A percentile compares a stretch with the other conserved stretches of the same genome.
Conservation (phyloP, 371 early-diverging fungal genomes). For the Apophysomyces variabilis region DNA sequence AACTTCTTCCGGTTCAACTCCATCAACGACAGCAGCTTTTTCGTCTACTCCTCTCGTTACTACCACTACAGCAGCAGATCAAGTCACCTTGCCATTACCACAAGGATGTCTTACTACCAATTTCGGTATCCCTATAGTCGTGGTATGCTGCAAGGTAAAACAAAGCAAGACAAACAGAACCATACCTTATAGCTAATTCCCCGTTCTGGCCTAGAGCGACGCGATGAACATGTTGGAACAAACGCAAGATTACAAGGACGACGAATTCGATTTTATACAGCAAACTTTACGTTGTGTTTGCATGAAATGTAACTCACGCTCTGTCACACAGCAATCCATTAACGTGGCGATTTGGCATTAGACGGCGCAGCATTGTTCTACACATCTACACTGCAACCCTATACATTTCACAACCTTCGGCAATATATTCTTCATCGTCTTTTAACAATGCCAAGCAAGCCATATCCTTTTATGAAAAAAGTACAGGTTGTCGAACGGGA, state of each 20-base stretch:
- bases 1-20: constrained; percentile 41
- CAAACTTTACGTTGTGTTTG: constrained; percentile 89
- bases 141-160: constrained; percentile 90
- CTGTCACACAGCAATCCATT: background rate
- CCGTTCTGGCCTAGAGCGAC: constrained; percentile 69
- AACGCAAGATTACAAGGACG: constrained; percentile 87
- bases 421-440: constrained; percentile 87
- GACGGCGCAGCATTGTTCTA: constrained; percentile 94
- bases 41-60: constrained; percentile 42
- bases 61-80: constrained; percentile 54
- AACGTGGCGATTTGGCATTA: constrained; percentile 30
- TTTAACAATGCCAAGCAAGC: constrained; percentile 46
- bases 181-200: background rate
- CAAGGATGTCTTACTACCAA: constrained; percentile 84
- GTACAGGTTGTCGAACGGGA: constrained; percentile 91
- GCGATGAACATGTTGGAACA: constrained; percentile 76
- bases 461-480: constrained; percentile 64
- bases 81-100: constrained; percentile 78
- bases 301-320: constrained; percentile 79
- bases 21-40: constrained; percentile 28
- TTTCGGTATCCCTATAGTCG: constrained; percentile 85
- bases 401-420: constrained; percentile 77
- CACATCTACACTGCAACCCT: constrained; percentile 81
- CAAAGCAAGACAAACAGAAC: background rate
- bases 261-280: constrained; percentile 94